A percentile compares a stretch with the other conserved stretches of the same genome.
phyloP scores from a whole-genome alignment of 768 basidiomycete species.

The Pilatotrama ljubarskyi region DNA sequence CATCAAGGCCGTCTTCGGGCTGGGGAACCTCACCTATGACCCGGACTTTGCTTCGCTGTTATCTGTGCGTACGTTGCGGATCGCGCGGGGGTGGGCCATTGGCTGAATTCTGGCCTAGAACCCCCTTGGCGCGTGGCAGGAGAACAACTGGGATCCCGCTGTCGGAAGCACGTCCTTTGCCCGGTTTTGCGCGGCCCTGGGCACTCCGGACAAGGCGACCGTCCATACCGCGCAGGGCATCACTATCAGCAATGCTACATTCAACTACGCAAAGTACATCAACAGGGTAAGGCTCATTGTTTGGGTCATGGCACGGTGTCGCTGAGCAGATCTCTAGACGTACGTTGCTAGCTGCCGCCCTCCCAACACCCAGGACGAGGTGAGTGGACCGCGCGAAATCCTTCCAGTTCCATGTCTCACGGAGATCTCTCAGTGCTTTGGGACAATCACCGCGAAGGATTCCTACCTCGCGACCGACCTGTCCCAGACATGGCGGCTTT shows the following conservation, averaged over 20 bases:
- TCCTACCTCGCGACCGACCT: conserved; percentile 59
- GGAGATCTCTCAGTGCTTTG: conserved; percentile 66
- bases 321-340: conserved; percentile 1
- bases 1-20: conserved; percentile 79
- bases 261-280: conserved; percentile 79
- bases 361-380: conserved; percentile 52
- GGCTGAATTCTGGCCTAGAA: conserved; percentile 36
- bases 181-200: conserved; percentile 61
- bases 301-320: no score
- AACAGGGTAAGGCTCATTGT: conserved; percentile 47
- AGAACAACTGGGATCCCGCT: conserved; percentile 81
- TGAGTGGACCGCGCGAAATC: conserved; percentile 27
- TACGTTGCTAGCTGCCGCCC: conserved; percentile 38
- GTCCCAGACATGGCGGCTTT: conserved; percentile 79
- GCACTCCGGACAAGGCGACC: conserved; percentile 27
- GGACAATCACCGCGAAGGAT: conserved; percentile 67
- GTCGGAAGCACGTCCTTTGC: conserved; percentile 63
- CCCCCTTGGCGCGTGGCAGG: conserved; percentile 79
- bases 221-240: conserved; percentile 34
- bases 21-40: conserved; percentile 64
- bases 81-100: no score
- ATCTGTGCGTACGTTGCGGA: conserved; percentile 41
- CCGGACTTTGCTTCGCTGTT: conserved; percentile 78
- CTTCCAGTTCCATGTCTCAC: background rate
- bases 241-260: conserved; percentile 55